Evolutionary conservation across 192 early-diverging fungal genomes (phyloP), one percentile per base, ranked within the genome.

Genomic region (Backusella australiensis): DNA sequence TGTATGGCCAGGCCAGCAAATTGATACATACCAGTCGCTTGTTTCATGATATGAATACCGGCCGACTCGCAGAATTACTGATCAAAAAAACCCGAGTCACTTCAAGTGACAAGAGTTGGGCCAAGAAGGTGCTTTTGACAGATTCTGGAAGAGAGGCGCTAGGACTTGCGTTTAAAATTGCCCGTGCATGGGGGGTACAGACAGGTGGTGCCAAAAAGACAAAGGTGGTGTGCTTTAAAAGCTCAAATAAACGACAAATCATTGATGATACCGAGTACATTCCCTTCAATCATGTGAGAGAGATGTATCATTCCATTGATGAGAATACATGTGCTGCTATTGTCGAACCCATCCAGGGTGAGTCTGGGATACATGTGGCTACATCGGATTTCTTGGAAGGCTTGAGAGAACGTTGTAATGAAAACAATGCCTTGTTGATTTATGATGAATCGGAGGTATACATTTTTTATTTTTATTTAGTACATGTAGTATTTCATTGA

Each of bases 291-390:
- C 89, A 94, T 81, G 82, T 91, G 12, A 82, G 72, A 9, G 86
- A 87, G 32, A 84, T 93, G 6, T 79, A 85, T 14, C 78, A 86
- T 21, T 83, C 85, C 69, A 91, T 97, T 63, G 86, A 84, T 35
- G 92, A 95, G 73, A 86, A 90, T 73, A 91, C 93, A 1, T 96
- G 95, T 75, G 95, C 88, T 1, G 96, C 96, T 12, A 96, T 98
- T 76, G 88, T 98, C 12, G 97, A 98, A 84, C 95, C 95, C 3
- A 90, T 98, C 67, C 96, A 98, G 80, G 97, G 97, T 67, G 97
- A 97, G 78, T 96, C 96, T 72, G 96, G 96, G n/a, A 86, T 98
- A 78, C 87, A 90, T 78, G 65, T 81, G 29, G 94, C 93, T 0
- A 83, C 80, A 1, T 77, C 85, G 14, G 94, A 91, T 66, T 98